Conservation (phyloP, 2,329 filamentous ascomycete genomes). For the Colletotrichum spaethianum region DNA sequence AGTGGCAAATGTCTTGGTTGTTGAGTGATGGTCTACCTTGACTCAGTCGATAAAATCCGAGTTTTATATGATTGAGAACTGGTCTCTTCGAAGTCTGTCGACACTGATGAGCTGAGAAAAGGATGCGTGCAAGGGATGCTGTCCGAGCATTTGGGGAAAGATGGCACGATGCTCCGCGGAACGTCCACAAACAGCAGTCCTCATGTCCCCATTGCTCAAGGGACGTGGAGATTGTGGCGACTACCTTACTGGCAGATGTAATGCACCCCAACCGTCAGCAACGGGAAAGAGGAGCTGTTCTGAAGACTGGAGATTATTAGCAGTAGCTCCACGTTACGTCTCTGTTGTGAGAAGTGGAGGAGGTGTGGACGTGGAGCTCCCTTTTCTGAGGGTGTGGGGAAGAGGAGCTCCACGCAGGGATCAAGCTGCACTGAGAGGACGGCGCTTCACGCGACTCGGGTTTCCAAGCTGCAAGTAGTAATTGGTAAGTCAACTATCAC, state of each 20-base stretch:
- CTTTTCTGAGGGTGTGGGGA: neutral
- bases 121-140: neutral
- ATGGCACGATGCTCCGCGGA: constrained; percentile 25
- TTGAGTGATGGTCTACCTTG: neutral
- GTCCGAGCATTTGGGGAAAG: neutral
- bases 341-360: constrained; percentile 2
- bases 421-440: neutral
- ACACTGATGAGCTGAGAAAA: neutral
- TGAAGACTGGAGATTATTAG: neutral
- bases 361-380: constrained; percentile 31
- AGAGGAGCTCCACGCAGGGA: constrained; percentile 25
- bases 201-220: neutral
- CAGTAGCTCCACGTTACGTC: constrained; percentile 14
- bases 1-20: neutral
- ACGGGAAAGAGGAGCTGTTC: neutral
- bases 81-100: no score
- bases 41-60: constrained; percentile 2
- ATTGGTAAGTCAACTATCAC: neutral
- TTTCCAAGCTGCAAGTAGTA: neutral
- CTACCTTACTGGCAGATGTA: neutral
- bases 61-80: neutral
- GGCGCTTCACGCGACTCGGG: constrained; percentile 19
- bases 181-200: constrained; percentile 20
- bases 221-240: constrained; percentile 20
- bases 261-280: neutral